These are phyloP conservation scores for Cucurbita ficifolia DNA, from an alignment of 306 rosid genomes.

Conservation along the genomic window DNA sequence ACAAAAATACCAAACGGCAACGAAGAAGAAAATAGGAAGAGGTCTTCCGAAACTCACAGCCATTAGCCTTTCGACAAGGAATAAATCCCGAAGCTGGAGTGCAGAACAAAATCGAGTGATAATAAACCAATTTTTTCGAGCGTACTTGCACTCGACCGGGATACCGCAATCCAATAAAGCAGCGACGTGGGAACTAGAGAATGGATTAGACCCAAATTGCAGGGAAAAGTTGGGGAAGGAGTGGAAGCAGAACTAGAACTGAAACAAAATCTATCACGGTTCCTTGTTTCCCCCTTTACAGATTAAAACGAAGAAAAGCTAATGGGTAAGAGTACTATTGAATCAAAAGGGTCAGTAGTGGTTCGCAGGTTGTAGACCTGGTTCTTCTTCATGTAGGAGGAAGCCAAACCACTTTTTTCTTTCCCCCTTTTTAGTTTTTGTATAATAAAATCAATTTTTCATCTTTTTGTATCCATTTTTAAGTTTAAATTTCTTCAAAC, in stretches of 20 bases:
- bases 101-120: not conserved
- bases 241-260: not conserved
- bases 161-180: not conserved
- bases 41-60: constrained; percentile 3
- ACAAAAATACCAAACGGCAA: not conserved
- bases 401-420: not conserved
- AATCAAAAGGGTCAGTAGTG: not conserved
- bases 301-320: not conserved
- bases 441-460: too few relatives aligned
- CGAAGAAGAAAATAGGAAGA: not conserved
- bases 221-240: not conserved
- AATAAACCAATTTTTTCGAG: not conserved
- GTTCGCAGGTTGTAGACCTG: not conserved
- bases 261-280: not conserved
- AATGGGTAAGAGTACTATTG: not conserved
- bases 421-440: too few relatives aligned
- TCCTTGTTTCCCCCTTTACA: not conserved
- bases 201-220: not conserved
- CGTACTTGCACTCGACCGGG: not conserved
- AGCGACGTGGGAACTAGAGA: not conserved
- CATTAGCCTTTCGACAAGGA: not conserved
- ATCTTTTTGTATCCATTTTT: too few relatives aligned
- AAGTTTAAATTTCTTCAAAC: too few relatives aligned
- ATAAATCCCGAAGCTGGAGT: not conserved
- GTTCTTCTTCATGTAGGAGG: not conserved